A percentile compares a stretch with the other conserved stretches of the same genome.
Evolutionary conservation across 1,284 basidiomycete genomes (phyloP).

Genomic region (Cutaneotrichosporon arboriforme): DNA sequence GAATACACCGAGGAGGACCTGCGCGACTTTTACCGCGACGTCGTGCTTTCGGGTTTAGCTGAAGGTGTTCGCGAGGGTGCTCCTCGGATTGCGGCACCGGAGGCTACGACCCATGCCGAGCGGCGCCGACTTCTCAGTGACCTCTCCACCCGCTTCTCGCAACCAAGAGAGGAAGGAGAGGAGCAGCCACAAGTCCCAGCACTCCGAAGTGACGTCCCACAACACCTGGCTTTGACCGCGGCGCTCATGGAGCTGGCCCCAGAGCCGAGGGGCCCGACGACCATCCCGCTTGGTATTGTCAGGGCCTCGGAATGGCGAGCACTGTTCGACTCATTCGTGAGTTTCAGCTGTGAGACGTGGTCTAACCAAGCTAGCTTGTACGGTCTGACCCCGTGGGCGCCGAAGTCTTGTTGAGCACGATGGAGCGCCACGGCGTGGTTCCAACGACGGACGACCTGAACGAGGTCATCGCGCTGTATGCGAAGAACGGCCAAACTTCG

Average conservation of each 20-base stretch:
- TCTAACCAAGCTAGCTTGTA: slow-evolving; percentile 5
- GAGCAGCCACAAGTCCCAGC: neutral
- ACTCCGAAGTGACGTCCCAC: slow-evolving; percentile 9
- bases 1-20: slow-evolving; percentile 28
- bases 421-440: slow-evolving; percentile 16
- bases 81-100: slow-evolving; percentile 10
- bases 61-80: slow-evolving; percentile 7
- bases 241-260: slow-evolving; percentile 6
- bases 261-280: slow-evolving; percentile 1
- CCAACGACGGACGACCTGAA: slow-evolving; percentile 12
- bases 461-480: slow-evolving; percentile 21
- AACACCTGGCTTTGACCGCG: slow-evolving; percentile 18
- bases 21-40: slow-evolving; percentile 28
- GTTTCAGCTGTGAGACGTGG: neutral
- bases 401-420: slow-evolving; percentile 15
- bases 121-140: slow-evolving; percentile 4
- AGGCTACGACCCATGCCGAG: slow-evolving; percentile 1
- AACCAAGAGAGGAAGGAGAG: neutral
- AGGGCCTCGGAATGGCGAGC: slow-evolving; percentile 34
- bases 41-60: slow-evolving; percentile 25
- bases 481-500: slow-evolving; percentile 19
- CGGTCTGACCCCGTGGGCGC: slow-evolving; percentile 13
- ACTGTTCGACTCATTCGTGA: slow-evolving; percentile 36
- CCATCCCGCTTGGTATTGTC: slow-evolving; percentile 33
- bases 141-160: slow-evolving; percentile 4